Evolutionary conservation across 2,329 filamentous ascomycete species (phyloP).

Genomic region (Arthrinium phaeospermum): DNA sequence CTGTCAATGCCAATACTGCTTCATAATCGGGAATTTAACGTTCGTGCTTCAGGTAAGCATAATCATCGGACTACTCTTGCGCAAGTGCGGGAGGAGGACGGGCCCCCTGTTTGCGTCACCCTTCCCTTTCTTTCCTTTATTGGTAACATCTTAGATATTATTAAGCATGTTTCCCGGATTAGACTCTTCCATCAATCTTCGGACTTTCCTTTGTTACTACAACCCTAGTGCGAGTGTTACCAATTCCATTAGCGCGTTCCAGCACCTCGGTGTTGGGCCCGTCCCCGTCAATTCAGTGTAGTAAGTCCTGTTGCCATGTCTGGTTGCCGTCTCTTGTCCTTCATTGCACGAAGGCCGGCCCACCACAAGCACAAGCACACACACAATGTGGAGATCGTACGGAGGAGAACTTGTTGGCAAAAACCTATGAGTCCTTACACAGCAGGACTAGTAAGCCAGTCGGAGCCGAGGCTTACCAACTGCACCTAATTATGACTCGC

Average conservation of each 20-base stretch:
- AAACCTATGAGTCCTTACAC: neutral
- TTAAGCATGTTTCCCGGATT: neutral
- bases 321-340: neutral
- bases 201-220: neutral
- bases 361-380: neutral
- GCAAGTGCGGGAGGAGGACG: neutral
- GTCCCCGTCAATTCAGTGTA: neutral
- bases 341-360: neutral
- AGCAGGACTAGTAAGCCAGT: neutral
- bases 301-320: conserved; percentile 1
- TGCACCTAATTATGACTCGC: neutral
- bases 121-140: too few species aligned
- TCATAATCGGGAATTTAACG: neutral
- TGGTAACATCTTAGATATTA: neutral
- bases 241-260: neutral
- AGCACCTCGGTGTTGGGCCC: neutral
- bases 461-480: neutral
- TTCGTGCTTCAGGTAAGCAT: neutral
- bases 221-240: neutral
- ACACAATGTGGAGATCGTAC: too few species aligned
- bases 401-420: neutral
- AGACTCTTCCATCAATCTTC: neutral
- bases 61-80: neutral
- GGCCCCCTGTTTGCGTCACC: neutral
- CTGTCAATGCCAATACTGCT: neutral